Base-by-base conservation (phyloP, 2,329 filamentous ascomycete species). In the Stachybotrys chartarum region DNA sequence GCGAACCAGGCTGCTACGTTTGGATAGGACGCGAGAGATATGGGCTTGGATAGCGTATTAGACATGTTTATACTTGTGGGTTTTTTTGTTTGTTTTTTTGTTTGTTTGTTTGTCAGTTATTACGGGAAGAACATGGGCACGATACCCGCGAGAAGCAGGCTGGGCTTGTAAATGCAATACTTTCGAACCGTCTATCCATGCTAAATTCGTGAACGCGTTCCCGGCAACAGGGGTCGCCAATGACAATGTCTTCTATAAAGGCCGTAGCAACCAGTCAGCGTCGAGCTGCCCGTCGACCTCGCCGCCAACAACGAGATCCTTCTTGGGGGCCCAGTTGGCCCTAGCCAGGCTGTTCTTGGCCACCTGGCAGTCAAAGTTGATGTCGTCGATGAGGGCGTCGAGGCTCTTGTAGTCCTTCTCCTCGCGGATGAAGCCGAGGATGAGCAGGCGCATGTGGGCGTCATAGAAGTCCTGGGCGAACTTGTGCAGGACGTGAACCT, bases 401-500 rank as follows among this genome's bases (percentile, higher is more conserved):
- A 91, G 79, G 59, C 83, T 87, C 57, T 86, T 83, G 74, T 99
- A 99, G 75, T 97, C 90, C 68, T 82, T 86, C 74, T 97, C 94
- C 8, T 90, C 87, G 54, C 94, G 82, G 59, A 99, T 91, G 71
- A 90, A 97, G 32, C 92, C 94, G 58, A 93, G 71, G 52, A 99
- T 84, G 30, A 91, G 71, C 16, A 97, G 76, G 47, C 90, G 86
- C 78, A 97, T 87, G 61, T 84, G 82, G 6, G 81, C 82, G 59
- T 83, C 89, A 74, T 97, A 97, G 70, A 99, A 99, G 68, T 97
- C 91, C 45, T 78, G 75, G 2, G 74, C 70, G 69, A 97, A 96
- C 48, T 78, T 71, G 66, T 90, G 86, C 71, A 99, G 81, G 54
- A 99, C 82, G 74, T 96, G 91, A 55, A 96, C 91, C 78, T 96